Base-by-base conservation (phyloP, 208 protist genomes). In the Tritrichomonas musculus region DNA sequence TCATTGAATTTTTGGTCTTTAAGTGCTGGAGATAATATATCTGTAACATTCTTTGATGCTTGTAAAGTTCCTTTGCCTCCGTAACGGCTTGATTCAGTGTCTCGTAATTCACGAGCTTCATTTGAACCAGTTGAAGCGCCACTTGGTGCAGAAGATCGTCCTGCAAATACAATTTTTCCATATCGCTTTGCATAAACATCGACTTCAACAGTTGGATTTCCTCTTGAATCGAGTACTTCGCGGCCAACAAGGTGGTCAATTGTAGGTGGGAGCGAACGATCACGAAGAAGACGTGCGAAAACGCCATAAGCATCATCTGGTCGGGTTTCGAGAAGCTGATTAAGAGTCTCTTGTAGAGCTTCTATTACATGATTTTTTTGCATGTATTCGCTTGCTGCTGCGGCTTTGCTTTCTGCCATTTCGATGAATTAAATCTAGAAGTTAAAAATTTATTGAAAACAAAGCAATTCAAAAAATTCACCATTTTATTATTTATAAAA, bases 41-140 rank as follows among this genome's bases (percentile, higher is more conserved):
- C 95, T 93, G 99, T 99, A 55, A 99, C 97, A 95, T 99, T 99
- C 39, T 96, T 94, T 33, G 99, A 96, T 27, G 99, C 98, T 93
- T 97, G 96, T 57, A 75, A 49, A 50, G 92, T 98, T 88, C 98
- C 98, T 96, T 99, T 99, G 94, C 98, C 99, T n/a, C 97, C 92
- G 96, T 98, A 99, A 84, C 96, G 94, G 49, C 93, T 94, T 94
- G 97, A 97, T 95, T 98, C 98, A 88, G 95, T 96, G 94, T 99
- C 99, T 94, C 98, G 97, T 50, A 99, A 96, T 96, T 99, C 98
- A 92, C 96, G 97, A 47, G 94, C 95, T 94, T 99, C 98, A 94
- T 99, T 97, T 44, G 97, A 96, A 94, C 99, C 99, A 53, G 98
- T 99, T 30, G 98, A 99, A 5, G 99, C 99, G 93, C 99, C 98